phyloP scores from a whole-genome alignment of 139 green algal genomes.

The Pleodorina starrii region DNA sequence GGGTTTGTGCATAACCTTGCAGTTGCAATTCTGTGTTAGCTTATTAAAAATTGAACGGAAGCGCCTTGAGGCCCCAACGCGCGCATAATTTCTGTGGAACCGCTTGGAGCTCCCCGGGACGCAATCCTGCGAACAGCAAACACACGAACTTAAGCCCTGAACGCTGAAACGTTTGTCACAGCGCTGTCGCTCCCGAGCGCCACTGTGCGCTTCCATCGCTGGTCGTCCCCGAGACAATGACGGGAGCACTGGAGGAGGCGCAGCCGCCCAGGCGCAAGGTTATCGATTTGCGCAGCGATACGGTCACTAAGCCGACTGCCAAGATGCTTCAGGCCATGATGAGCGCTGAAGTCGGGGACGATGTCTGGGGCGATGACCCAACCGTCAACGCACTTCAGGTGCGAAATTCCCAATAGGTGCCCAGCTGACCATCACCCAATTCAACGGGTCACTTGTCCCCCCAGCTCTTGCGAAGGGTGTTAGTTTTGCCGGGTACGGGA shows the following conservation, averaged over 20 bases:
- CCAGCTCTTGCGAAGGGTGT: too few species aligned
- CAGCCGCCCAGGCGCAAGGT: neutral
- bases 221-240: neutral
- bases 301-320: conserved; percentile 78
- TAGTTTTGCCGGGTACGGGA: too few species aligned
- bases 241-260: neutral
- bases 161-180: neutral
- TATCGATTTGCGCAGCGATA: conserved; percentile 78
- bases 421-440: too few species aligned
- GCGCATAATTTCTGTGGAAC: too few species aligned
- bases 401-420: too few species aligned
- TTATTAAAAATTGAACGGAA: too few species aligned
- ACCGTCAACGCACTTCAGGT: conserved; percentile 76
- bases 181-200: neutral
- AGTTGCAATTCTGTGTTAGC: neutral
- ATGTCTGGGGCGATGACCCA: conserved; percentile 86
- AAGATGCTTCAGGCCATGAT: conserved; percentile 77
- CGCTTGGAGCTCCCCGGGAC: neutral
- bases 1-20: neutral
- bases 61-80: too few species aligned
- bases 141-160: neutral
- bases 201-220: neutral
- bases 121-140: neutral
- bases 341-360: conserved; percentile 78
- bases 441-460: too few species aligned